Evolutionary conservation across 768 basidiomycete genomes (phyloP).

Genomic region (Mycena vulgaris): DNA sequence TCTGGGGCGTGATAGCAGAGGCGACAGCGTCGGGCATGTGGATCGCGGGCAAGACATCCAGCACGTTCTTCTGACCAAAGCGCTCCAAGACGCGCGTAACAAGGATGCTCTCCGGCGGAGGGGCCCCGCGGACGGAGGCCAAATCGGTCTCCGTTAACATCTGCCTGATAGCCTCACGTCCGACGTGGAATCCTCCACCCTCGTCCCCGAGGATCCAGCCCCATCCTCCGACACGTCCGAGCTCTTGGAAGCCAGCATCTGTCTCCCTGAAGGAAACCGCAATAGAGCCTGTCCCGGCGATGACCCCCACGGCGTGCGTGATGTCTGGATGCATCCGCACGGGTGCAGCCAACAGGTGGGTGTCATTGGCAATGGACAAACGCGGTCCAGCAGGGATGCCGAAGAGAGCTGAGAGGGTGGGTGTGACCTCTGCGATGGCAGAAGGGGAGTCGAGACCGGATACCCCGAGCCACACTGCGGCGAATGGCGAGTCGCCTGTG

Average conservation of each 20-base stretch:
- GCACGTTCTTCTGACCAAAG: conserved; percentile 70
- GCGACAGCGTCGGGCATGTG: conserved; percentile 73
- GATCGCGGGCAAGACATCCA: conserved; percentile 76
- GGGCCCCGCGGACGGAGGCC: conserved; percentile 56
- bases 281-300: conserved; percentile 88
- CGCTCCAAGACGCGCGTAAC: conserved; percentile 63
- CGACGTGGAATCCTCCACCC: conserved; percentile 87
- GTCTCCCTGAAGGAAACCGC: conserved; percentile 74
- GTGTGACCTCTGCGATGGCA: conserved; percentile 70
- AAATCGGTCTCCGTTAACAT: conserved; percentile 71
- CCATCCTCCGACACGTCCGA: conserved; percentile 85
- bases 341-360: conserved; percentile 87
- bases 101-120: conserved; percentile 56
- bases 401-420: conserved; percentile 69
- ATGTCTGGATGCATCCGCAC: conserved; percentile 74
- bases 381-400: conserved; percentile 68
- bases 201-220: conserved; percentile 91
- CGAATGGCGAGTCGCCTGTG: conserved; percentile 58
- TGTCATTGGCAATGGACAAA: conserved; percentile 84
- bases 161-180: conserved; percentile 81
- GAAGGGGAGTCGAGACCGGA: conserved; percentile 86
- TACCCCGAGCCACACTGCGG: conserved; percentile 86
- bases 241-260: conserved; percentile 64
- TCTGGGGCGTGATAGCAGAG: conserved; percentile 37
- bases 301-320: conserved; percentile 76